Base-by-base conservation (phyloP, 2,329 filamentous ascomycete genomes). In the Hypoxylon sp. region DNA sequence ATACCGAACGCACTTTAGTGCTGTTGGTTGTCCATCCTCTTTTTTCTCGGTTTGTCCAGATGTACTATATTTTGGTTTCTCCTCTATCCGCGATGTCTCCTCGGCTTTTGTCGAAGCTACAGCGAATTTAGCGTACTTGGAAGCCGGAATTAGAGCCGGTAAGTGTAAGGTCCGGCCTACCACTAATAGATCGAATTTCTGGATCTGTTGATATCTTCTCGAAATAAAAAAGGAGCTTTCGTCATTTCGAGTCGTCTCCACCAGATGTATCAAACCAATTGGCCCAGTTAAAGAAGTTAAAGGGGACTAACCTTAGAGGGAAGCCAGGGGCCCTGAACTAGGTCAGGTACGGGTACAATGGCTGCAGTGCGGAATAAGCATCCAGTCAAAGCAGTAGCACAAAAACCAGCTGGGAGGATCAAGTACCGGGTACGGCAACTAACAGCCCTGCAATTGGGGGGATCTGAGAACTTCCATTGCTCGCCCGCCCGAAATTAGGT, bases 171-270 rank as follows among this genome's bases (percentile, higher is more conserved):
- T 8, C 37, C 43, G 51, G 39, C 48, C 43, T 41, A 34, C n/a
- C 19, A 48, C 61, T 62, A 61, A 55, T 10, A 47, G 59, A n/a
- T 49, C 20, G 13, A 57, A 47, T 52, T 59, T n/a, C 56, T 52
- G 37, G 54, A 32, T 48, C 43, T 60, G 30, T 46, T 6, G 11
- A 22, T 39, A 24, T 44, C 52, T 39, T 60, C 17, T n/a, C 30
- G 54, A 47, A 58, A 46, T 51, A 37, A 59, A 57, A 61, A 64
- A 65, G 58, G 64, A 65, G 65, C 55, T 52, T 62, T 62, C 65
- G 65, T 67, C 65, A 67, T 67, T 67, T 67, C 55, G 55, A 48
- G 32, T 54, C 4, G 43, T 30, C 55, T 56, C 65, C 65, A 67
- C 65, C 22, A 17, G 51, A 13, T 43, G 24, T 34, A 59, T 44